Conservation (phyloP, 2,329 filamentous ascomycete genomes). For the Aureobasidium sp. region DNA sequence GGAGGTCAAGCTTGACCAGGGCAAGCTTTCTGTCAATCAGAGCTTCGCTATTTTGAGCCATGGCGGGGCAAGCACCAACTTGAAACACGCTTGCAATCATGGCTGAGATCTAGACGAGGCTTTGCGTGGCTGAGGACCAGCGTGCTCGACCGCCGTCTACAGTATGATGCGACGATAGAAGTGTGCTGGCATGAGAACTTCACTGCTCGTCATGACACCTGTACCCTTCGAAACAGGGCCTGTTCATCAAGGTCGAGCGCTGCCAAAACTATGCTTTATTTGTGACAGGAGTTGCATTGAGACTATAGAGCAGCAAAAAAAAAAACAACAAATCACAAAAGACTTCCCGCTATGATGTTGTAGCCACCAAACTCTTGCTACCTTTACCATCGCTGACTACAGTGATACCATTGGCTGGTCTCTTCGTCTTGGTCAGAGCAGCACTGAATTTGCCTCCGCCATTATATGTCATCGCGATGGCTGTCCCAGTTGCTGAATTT, state of each 20-base stretch:
- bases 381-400: conserved; percentile 20
- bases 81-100: conserved; percentile 3
- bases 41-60: background rate
- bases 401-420: conserved; percentile 22
- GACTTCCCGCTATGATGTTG: background rate
- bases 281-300: no score
- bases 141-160: no score
- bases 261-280: no score
- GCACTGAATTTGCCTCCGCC: conserved; percentile 28
- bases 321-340: background rate
- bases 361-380: background rate
- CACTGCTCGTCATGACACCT: no score
- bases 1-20: conserved; percentile 21
- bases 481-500: conserved; percentile 22
- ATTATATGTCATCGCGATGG: conserved; percentile 22
- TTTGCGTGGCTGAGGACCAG: background rate
- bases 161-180: no score
- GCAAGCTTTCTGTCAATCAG: conserved; percentile 17
- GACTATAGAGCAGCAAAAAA: background rate
- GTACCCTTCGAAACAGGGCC: no score
- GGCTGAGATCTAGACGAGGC: background rate
- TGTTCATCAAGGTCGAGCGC: no score
- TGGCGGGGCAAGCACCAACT: background rate
- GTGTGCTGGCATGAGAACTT: no score
- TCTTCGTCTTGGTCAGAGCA: conserved; percentile 23